A percentile compares a stretch with the other conserved stretches of the same genome.
Evolutionary conservation across 176 grass and related monocot species (phyloP).

Genomic region (Oryza glaberrima): DNA sequence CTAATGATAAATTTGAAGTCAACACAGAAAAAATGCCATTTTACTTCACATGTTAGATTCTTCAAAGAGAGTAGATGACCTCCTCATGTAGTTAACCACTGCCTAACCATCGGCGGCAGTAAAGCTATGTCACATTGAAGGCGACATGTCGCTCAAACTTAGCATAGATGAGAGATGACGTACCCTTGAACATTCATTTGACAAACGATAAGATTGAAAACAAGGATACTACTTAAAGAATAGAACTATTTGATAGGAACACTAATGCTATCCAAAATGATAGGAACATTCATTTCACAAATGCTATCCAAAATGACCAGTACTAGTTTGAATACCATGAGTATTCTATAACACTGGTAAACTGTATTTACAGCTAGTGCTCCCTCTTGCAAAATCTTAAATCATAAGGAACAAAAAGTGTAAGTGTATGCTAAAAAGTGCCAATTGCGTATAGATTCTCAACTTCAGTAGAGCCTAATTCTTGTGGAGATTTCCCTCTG

Average conservation of each 20-base stretch:
- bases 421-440: not conserved
- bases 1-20: not conserved
- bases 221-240: not conserved
- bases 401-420: not conserved
- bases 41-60: not conserved
- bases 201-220: not conserved
- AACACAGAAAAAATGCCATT: not conserved
- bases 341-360: not conserved
- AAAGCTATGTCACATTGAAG: not conserved
- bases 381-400: not conserved
- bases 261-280: not conserved
- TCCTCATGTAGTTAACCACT: not conserved
- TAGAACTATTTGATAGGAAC: not conserved
- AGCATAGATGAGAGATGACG: not conserved
- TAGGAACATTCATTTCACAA: too few relatives aligned
- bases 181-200: not conserved
- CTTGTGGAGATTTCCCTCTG: conserved; percentile 65
- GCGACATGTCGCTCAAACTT: not conserved
- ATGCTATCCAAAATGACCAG: not conserved
- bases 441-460: conserved; percentile 18
- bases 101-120: not conserved
- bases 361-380: conserved; percentile 25
- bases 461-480: conserved; percentile 70
- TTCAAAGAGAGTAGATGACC: not conserved
- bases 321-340: not conserved